Percentiles rank a stretch among this genome's conserved stretches.
phyloP scores from a whole-genome alignment of 371 early-diverging fungal genomes.

The Rhizopus delemar region DNA sequence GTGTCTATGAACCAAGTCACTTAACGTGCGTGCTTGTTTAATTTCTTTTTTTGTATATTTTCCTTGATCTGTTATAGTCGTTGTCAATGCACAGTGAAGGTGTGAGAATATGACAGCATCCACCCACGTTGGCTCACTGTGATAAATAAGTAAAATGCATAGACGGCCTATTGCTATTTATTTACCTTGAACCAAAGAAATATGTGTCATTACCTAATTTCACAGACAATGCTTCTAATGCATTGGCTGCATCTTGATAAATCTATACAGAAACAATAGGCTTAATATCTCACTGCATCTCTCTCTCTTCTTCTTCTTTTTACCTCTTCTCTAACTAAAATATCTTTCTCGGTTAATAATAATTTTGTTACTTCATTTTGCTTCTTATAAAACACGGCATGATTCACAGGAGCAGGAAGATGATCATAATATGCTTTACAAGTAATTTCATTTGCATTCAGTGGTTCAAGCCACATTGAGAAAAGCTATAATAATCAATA shows the following conservation, averaged over 20 bases:
- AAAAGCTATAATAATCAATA: slow-evolving; percentile 30
- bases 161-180: background rate
- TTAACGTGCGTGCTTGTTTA: slow-evolving; percentile 42
- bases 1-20: slow-evolving; percentile 51
- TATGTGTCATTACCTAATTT: slow-evolving; percentile 53
- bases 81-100: slow-evolving; percentile 55
- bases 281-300: background rate
- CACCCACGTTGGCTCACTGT: slow-evolving; percentile 54
- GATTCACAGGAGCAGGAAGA: slow-evolving; percentile 39
- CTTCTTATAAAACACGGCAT: slow-evolving; percentile 36
- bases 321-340: slow-evolving; percentile 55
- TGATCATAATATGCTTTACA: slow-evolving; percentile 43
- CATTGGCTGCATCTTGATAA: slow-evolving; percentile 56
- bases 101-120: slow-evolving; percentile 67
- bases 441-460: slow-evolving; percentile 40
- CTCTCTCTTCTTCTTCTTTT: background rate
- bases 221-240: slow-evolving; percentile 58
- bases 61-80: slow-evolving; percentile 31
- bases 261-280: slow-evolving; percentile 35
- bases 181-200: slow-evolving; percentile 59
- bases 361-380: slow-evolving; percentile 36
- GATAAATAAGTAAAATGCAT: background rate
- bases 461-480: slow-evolving; percentile 51
- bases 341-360: slow-evolving; percentile 42
- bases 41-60: slow-evolving; percentile 37